These are phyloP conservation scores for Hericium erinaceus DNA, from an alignment of 768 basidiomycete species.

Conservation along the genomic window DNA sequence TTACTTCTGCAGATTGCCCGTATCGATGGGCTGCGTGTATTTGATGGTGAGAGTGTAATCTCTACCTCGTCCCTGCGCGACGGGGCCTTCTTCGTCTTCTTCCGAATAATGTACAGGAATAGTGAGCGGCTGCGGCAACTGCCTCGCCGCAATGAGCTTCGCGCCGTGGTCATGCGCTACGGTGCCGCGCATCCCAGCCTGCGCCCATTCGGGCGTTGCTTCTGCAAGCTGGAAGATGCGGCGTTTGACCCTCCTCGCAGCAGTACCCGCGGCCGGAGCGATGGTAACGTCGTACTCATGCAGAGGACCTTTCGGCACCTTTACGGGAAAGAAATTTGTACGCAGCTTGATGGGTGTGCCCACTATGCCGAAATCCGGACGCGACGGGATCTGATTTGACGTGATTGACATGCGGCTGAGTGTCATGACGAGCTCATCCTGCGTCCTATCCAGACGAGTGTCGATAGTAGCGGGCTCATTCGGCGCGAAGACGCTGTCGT, in stretches of 20 bases:
- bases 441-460: slow-evolving; percentile 38
- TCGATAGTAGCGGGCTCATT: slow-evolving; percentile 38
- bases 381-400: slow-evolving; percentile 31
- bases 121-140: slow-evolving; percentile 32
- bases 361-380: slow-evolving; percentile 37
- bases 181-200: slow-evolving; percentile 28
- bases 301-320: slow-evolving; percentile 35
- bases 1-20: slow-evolving; percentile 31
- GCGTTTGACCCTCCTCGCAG: slow-evolving; percentile 30
- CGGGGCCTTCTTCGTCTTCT: slow-evolving; percentile 32
- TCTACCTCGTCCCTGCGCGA: slow-evolving; percentile 22
- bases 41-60: slow-evolving; percentile 36
- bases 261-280: slow-evolving; percentile 24
- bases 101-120: slow-evolving; percentile 35
- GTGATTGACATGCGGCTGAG: slow-evolving; percentile 22
- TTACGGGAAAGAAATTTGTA: slow-evolving; percentile 44
- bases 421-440: slow-evolving; percentile 33
- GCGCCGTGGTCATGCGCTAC: slow-evolving; percentile 41
- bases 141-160: slow-evolving; percentile 34
- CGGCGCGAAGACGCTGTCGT: slow-evolving; percentile 31
- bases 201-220: slow-evolving; percentile 28
- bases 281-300: slow-evolving; percentile 41
- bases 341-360: slow-evolving; percentile 39
- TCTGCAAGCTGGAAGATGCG: slow-evolving; percentile 44
- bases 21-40: slow-evolving; percentile 35